Percentiles rank a stretch among this genome's conserved stretches.
phyloP scores from a whole-genome alignment of 345 rosid genomes.

The Psidium friedrichsthalianum region DNA sequence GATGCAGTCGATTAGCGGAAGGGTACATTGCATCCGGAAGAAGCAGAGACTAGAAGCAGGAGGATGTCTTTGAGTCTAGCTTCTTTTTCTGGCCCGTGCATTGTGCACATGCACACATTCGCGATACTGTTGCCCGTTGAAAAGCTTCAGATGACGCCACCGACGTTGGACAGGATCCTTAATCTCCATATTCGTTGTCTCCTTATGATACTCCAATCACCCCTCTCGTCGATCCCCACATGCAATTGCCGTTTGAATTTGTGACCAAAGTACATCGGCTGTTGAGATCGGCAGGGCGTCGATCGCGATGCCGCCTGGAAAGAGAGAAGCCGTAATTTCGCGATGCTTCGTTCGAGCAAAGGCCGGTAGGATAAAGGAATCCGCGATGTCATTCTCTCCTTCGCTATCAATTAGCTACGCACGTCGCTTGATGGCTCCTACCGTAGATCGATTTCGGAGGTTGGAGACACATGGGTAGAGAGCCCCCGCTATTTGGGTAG shows the following conservation, averaged over 20 bases:
- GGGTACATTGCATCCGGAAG: slow-evolving; percentile 3
- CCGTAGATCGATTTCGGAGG: neutral
- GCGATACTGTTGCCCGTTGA: neutral
- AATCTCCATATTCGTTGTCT: neutral
- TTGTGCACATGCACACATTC: neutral
- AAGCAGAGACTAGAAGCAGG: neutral
- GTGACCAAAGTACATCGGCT: neutral
- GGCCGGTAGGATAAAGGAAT: neutral
- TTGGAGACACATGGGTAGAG: neutral
- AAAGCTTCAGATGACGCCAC: neutral
- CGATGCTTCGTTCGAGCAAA: neutral
- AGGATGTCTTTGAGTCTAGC: neutral
- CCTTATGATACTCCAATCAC: neutral
- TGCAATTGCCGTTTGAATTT: neutral
- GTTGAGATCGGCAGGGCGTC: neutral
- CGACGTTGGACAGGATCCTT: neutral
- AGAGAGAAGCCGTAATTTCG: neutral
- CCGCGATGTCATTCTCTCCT: neutral
- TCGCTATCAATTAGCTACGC: neutral
- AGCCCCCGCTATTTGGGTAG: neutral
- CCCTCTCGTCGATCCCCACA: neutral
- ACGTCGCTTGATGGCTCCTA: neutral
- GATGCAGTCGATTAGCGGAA: neutral
- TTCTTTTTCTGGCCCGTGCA: neutral
- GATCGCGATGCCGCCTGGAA: neutral